These are phyloP conservation scores for Grosmannia clavigera DNA, from an alignment of 2,329 filamentous ascomycete species.

Conservation along the genomic window DNA sequence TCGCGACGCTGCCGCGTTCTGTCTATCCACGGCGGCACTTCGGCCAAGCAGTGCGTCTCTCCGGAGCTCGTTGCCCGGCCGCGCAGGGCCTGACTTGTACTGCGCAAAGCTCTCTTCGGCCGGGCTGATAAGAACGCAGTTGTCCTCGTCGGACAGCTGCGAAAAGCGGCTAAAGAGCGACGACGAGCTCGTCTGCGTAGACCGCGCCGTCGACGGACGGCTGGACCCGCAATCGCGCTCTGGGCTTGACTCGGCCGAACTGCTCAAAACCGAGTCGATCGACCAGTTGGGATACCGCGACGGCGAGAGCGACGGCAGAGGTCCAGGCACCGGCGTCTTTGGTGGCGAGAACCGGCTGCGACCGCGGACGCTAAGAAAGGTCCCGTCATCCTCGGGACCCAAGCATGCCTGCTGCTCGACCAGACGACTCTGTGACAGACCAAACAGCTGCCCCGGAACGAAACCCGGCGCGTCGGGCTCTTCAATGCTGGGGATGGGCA, in stretches of 20 bases:
- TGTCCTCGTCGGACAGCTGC: slow-evolving; percentile 41
- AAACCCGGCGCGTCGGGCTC: slow-evolving; percentile 28
- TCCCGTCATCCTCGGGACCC: slow-evolving; percentile 14
- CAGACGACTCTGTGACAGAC: background rate
- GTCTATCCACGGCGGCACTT: background rate
- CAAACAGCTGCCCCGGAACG: slow-evolving; percentile 13
- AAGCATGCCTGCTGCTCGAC: background rate
- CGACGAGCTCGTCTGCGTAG: slow-evolving; percentile 41
- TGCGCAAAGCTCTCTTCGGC: slow-evolving; percentile 28
- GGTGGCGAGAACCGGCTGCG: slow-evolving; percentile 37
- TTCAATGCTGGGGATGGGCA: slow-evolving; percentile 54
- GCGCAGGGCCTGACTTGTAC: slow-evolving; percentile 5
- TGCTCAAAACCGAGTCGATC: slow-evolving; percentile 42
- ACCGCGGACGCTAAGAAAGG: slow-evolving; percentile 21
- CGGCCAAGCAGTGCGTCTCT: background rate
- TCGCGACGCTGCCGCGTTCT: background rate
- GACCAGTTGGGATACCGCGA: slow-evolving; percentile 46
- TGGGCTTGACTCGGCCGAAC: slow-evolving; percentile 42
- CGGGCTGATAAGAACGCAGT: slow-evolving; percentile 33
- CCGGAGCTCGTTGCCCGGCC: slow-evolving; percentile 1
- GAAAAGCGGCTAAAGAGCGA: slow-evolving; percentile 47
- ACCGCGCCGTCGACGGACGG: slow-evolving; percentile 46
- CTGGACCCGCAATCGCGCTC: slow-evolving; percentile 43
- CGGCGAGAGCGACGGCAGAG: slow-evolving; percentile 29
- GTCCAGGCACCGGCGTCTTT: slow-evolving; percentile 43